phyloP scores from a whole-genome alignment of 2,329 filamentous ascomycete species.

The Keithomyces neogunnii region DNA sequence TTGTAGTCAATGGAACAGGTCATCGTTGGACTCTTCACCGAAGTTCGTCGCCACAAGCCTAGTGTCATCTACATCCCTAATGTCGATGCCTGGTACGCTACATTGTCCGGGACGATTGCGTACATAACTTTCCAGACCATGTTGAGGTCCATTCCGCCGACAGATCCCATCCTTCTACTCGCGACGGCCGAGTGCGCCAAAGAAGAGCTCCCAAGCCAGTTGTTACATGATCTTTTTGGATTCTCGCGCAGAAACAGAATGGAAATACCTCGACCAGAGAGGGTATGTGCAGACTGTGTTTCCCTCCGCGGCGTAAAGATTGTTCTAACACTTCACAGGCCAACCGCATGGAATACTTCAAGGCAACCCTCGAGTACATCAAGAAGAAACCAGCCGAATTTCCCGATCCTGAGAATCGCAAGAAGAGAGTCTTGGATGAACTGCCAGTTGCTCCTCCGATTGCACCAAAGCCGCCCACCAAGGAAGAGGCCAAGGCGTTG shows the following conservation, averaged over 20 bases:
- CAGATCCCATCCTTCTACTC: conserved; percentile 80
- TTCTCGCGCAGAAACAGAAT: conserved; percentile 75
- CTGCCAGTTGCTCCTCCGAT: conserved; percentile 68
- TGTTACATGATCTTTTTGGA: conserved; percentile 75
- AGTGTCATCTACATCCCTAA: conserved; percentile 93
- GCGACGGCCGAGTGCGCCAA: conserved; percentile 69
- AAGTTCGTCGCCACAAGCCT: conserved; percentile 89
- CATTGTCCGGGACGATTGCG: conserved; percentile 51
- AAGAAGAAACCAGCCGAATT: conserved; percentile 76
- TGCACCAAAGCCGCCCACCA: conserved; percentile 58
- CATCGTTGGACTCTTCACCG: conserved; percentile 81
- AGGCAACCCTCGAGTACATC: conserved; percentile 64
- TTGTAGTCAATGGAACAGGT: conserved; percentile 68
- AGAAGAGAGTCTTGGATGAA: conserved; percentile 72
- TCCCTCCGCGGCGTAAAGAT: neutral
- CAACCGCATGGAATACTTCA: conserved; percentile 73
- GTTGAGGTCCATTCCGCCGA: conserved; percentile 74
- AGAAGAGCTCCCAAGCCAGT: conserved; percentile 50
- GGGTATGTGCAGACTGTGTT: conserved; percentile 35
- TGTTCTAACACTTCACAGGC: conserved; percentile 23
- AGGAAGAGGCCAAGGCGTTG: conserved; percentile 72
- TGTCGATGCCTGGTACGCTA: conserved; percentile 77
- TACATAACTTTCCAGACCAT: conserved; percentile 79
- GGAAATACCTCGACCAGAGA: conserved; percentile 57
- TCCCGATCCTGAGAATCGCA: conserved; percentile 76